Evolutionary conservation across 2,329 filamentous ascomycete genomes (phyloP).

Genomic region (Chrysoporthe deuterocubensis): DNA sequence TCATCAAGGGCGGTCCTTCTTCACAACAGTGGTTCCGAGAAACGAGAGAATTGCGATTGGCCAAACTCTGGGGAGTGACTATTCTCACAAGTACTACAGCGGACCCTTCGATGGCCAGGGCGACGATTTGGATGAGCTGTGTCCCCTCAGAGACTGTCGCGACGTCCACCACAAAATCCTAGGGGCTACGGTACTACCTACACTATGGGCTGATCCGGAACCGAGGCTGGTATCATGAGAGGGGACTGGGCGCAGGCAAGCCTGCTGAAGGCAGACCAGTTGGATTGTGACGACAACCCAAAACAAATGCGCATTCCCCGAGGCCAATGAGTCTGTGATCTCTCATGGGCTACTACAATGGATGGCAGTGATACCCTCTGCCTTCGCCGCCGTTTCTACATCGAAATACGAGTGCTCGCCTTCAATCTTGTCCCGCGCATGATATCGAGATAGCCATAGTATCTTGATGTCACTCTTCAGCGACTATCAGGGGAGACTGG

Average conservation of each 20-base stretch:
- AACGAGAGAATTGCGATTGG: not conserved
- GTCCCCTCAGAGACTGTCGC: not conserved
- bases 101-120: not conserved
- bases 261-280: too few relatives aligned
- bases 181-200: not conserved
- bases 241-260: too few relatives aligned
- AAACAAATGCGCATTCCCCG: too few relatives aligned
- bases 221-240: not conserved
- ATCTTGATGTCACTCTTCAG: not conserved
- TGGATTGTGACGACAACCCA: too few relatives aligned
- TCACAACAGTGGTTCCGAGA: not conserved
- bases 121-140: not conserved
- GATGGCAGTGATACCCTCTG: too few relatives aligned
- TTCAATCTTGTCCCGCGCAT: not conserved
- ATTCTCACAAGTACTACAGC: not conserved
- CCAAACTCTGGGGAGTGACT: not conserved
- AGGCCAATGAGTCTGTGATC: too few relatives aligned
- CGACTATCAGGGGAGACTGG: not conserved
- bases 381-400: too few relatives aligned
- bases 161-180: not conserved
- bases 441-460: not conserved
- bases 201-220: not conserved
- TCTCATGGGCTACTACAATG: too few relatives aligned
- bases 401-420: not conserved
- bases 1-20: not conserved